Evolutionary conservation across 2,329 filamentous ascomycete genomes (phyloP).

Genomic region (Meredithiella fracta): DNA sequence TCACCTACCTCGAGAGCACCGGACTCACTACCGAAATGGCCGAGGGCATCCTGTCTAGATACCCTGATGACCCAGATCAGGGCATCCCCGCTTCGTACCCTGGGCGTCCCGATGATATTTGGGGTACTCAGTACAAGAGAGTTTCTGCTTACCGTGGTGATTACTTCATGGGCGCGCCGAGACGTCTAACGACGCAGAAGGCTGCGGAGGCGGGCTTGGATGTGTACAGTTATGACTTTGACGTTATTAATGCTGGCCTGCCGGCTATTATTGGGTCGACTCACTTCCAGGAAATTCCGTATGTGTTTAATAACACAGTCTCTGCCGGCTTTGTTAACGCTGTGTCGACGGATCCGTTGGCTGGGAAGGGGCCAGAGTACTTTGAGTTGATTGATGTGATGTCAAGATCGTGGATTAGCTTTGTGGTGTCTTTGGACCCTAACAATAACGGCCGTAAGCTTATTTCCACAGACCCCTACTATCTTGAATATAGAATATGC

Average conservation of each 20-base stretch:
- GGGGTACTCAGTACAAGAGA: conserved; percentile 36
- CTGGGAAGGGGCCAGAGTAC: conserved; percentile 24
- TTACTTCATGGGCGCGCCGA: conserved; percentile 35
- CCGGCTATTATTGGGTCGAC: conserved; percentile 16
- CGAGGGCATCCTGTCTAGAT: conserved; percentile 26
- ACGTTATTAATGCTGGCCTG: conserved; percentile 23
- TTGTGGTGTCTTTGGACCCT: conserved; percentile 30
- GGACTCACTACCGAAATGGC: conserved; percentile 19
- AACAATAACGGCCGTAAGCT: conserved; percentile 20
- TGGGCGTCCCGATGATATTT: conserved; percentile 20
- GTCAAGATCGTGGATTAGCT: conserved; percentile 35
- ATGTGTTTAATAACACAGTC: conserved; percentile 34
- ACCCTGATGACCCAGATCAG: conserved; percentile 32
- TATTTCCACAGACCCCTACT: neutral
- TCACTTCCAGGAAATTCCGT: conserved; percentile 20
- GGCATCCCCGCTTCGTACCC: conserved; percentile 30
- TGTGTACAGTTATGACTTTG: conserved; percentile 38
- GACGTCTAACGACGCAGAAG: conserved; percentile 34
- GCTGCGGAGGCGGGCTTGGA: conserved; percentile 32
- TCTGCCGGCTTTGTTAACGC: conserved; percentile 24
- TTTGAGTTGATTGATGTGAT: conserved; percentile 29
- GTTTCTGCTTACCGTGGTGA: conserved; percentile 39
- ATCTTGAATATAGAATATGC: no score
- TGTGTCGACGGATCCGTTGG: conserved; percentile 23
- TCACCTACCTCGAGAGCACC: conserved; percentile 21